Evolutionary conservation across 2,329 filamentous ascomycete genomes (phyloP), one percentile per base, ranked within the genome.

Genomic region (Venturia carpophila): DNA sequence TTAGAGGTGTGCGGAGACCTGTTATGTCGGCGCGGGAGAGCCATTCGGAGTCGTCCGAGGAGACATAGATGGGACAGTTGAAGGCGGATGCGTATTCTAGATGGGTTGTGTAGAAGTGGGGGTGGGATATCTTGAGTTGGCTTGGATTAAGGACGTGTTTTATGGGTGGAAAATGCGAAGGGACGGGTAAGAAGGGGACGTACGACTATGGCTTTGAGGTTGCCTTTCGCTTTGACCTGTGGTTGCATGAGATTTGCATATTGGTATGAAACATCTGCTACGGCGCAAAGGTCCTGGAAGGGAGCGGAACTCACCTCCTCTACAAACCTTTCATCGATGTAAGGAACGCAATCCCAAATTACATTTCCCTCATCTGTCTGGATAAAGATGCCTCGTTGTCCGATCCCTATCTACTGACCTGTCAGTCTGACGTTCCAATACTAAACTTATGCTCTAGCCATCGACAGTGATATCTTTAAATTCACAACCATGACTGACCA

Each of bases 71-170:
- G 0, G 85, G 86, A 69, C 89, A 92, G 5, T 76, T 69, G 69
- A 94, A 93, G 0, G 81, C 80, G 56, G 78, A 72, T 0, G 88
- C 87, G 90, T 91, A 95, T 69, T 88, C 84, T 0, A 89, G 74
- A 73, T 91, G 87, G 3, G 89, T 89, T 17, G 86, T 86, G 76
- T 90, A 94, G 76, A 90, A 95, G 73, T 95, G 91, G 63, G 91
- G 91, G 75, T 95, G 89, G 13, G 83, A 87, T 68, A 92, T 90
- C 64, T 64, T n/a, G 30, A 34, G 30, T 34, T 34, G 3, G 30
- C 30, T 34, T 34, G 30, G 30, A 6, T 34, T 34, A 34, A 34
- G 30, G 30, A 6, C 6, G 30, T 34, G 6, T 34, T 34, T 34
- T 34, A 34, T 34, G 30, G 6, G 6, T 3, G 30, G 30, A 15